Percentiles rank a stretch among this genome's conserved stretches.
Evolutionary conservation across 1,139 yeast genomes (phyloP).

Genomic region (Kodamaea anthophila): DNA sequence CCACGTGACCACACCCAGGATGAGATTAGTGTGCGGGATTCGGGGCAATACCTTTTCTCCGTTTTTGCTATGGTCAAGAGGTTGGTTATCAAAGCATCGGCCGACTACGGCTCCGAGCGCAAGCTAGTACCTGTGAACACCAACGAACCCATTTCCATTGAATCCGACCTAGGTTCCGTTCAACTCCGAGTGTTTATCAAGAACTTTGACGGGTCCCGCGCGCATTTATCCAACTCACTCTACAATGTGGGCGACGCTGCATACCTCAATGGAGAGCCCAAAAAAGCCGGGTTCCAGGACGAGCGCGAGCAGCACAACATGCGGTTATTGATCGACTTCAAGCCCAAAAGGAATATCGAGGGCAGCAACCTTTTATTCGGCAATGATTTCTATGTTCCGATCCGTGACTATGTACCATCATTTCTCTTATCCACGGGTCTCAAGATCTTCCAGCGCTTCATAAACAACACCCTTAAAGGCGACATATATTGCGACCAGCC

Average conservation of each 20-base stretch:
- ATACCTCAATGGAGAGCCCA: slow-evolving; percentile 23
- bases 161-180: slow-evolving; percentile 35
- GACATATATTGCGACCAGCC: slow-evolving; percentile 58
- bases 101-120: slow-evolving; percentile 21
- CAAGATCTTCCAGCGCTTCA: slow-evolving; percentile 51
- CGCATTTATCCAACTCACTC: slow-evolving; percentile 30
- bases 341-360: slow-evolving; percentile 34
- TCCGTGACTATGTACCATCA: slow-evolving; percentile 54
- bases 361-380: slow-evolving; percentile 59
- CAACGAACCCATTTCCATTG: slow-evolving; percentile 27
- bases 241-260: slow-evolving; percentile 28
- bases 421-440: slow-evolving; percentile 39
- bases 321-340: slow-evolving; percentile 31
- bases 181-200: slow-evolving; percentile 35
- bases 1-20: too few species aligned
- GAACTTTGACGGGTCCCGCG: slow-evolving; percentile 41
- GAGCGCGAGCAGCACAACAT: slow-evolving; percentile 22
- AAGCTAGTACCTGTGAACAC: slow-evolving; percentile 43
- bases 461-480: slow-evolving; percentile 60
- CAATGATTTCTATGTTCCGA: slow-evolving; percentile 60
- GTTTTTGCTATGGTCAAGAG: slow-evolving; percentile 26
- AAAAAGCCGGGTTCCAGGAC: slow-evolving; percentile 7
- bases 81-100: slow-evolving; percentile 31
- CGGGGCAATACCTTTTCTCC: too few species aligned
- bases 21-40: too few species aligned